Base-by-base conservation (phyloP, 805 yeast genomes). In the Cyberlindnera amylophila region DNA sequence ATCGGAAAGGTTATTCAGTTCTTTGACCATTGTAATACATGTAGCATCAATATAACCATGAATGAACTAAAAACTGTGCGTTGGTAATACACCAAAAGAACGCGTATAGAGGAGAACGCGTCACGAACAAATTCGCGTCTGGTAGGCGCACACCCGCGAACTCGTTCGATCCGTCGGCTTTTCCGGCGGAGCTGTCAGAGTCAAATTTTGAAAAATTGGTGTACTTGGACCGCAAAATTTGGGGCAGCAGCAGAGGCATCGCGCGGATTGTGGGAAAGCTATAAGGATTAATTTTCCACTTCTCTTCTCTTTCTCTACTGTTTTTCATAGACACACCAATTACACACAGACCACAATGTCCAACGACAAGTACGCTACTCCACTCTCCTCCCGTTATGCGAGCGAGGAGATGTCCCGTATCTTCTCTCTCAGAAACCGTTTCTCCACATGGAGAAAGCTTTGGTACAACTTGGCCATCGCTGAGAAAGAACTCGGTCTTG, bases 381-480 rank as follows among this genome's bases (percentile, higher is more conserved):
- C 99, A 31, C 72, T 93, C 52, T 87, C 98, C 44, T 84, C 97
- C 44, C 83, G 99, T 72, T 93, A 93, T 70, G 99, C 99, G 45
- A 86, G 96, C 52, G 90, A 86, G 61, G 99, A 93, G 72, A 93
- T 93, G 99, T 83, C 96, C 47, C 73, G 77, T 54, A 75, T 93
- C 61, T 93, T 93, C 74, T 91, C 98, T 36, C 67, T 85, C 61
- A 81, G 96, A 70, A 93, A 86, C 73, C 78, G 99, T 62, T 93
- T 86, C 69, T 85, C 96, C 41, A 93, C 99, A 32, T 93, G 99
- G 99, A 86, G 99, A 77, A 87, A 87, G 66, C 77, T 93, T 52
- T 93, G 99, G 99, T 77, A 81, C 61, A 90, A 86, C 64, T 74
- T 93, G 56, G 99, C 99, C 54, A 82, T 82, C 61, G 99, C 99